phyloP scores from a whole-genome alignment of 2,329 filamentous ascomycete genomes.

The Fusarium napiforme region DNA sequence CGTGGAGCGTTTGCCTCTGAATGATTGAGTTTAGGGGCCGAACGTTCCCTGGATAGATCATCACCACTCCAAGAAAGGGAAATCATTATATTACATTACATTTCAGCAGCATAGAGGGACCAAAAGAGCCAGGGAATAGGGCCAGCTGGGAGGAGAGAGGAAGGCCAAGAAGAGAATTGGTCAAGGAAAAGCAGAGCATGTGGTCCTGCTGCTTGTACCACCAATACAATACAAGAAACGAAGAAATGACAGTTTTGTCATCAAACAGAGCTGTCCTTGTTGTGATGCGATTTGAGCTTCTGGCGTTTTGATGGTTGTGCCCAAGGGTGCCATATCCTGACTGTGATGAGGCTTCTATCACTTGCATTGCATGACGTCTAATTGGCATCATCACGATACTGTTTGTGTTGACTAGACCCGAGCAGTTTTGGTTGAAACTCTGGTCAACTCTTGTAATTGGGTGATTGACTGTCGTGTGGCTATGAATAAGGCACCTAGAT shows the following conservation, averaged over 20 bases:
- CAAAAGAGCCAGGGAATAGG: conserved; percentile 29
- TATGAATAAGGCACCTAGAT: background rate
- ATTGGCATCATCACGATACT: conserved; percentile 25
- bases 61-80: conserved; percentile 59
- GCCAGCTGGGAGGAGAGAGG: conserved; percentile 19
- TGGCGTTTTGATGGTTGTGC: background rate
- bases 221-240: conserved; percentile 38
- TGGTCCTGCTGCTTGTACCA: conserved; percentile 49
- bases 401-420: background rate
- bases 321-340: background rate
- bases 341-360: background rate
- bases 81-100: conserved; percentile 37
- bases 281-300: background rate
- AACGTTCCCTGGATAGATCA: conserved; percentile 55
- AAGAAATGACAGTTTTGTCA: conserved; percentile 29
- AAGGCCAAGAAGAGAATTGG: conserved; percentile 22
- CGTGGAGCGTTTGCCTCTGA: conserved; percentile 39
- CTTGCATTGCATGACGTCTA: conserved; percentile 10
- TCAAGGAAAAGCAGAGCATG: conserved; percentile 39
- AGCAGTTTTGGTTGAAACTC: conserved; percentile 7
- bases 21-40: conserved; percentile 41
- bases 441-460: conserved; percentile 17
- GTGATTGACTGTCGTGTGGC: background rate
- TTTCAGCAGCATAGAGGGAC: conserved; percentile 45
- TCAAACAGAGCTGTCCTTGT: conserved; percentile 11